Evolutionary conservation across 345 rosid genomes (phyloP), one percentile per base, ranked within the genome.

Genomic region (Pistacia vera): DNA sequence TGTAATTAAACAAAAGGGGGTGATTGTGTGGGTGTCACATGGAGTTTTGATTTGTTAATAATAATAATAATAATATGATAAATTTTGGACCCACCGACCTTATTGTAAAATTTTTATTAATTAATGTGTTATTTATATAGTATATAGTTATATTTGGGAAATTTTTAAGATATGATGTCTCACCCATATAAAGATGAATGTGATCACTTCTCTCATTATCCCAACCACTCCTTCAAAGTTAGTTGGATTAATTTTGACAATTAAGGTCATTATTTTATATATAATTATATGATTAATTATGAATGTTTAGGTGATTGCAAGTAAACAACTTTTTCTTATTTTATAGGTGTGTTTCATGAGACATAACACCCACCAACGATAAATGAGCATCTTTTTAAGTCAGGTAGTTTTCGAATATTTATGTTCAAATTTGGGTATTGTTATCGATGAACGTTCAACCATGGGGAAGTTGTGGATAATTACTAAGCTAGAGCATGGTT

Each of bases 141-240:
- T 25, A 25, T 25, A 25, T 5, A 41, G 6, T 41, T 3, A 41
- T 41, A 5, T 4, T 41, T 41, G 9, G 46, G 8, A 41, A 41
- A 5, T 0, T 41, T 41, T 5, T 41, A 18, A 54, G n/a, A 54
- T 54, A 49, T 68, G 71, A 68, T 16, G 41, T 60, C 58, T 59
- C 48, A 56, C 41, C 30, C 55, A 22, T 1, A 59, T 41, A 2
- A 70, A 55, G 10, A 59, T 54, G 57, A 54, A 13, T 4, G 44
- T 58, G 46, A 30, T 11, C 14, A 18, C 63, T 59, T 59, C 67
- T 20, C 9, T 30, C 28, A 16, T 71, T 28, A 7, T 4, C 44
- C 44, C 75, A 72, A 72, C 75, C 48, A 61, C 75, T 18, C 30
- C 22, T 18, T 11, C 4, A 61, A 28, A 12, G 59, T 46, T 60